Evolutionary conservation across 2,329 filamentous ascomycete genomes (phyloP).

Genomic region (Podosphaera xanthii): DNA sequence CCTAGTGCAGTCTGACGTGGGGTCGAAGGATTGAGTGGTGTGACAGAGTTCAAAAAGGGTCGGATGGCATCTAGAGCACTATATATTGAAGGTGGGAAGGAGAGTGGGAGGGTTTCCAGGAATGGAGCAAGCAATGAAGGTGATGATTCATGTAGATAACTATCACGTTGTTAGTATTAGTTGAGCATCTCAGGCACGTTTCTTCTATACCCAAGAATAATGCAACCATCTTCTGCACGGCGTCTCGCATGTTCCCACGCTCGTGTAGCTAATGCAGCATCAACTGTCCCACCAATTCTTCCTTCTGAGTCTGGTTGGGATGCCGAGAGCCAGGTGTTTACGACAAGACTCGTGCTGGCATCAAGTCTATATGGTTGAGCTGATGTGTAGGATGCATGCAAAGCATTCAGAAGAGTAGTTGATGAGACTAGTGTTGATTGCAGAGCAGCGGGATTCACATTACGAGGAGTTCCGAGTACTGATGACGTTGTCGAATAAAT

Average conservation of each 20-base stretch:
- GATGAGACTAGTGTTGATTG: constrained; percentile 69
- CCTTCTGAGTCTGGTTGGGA: constrained; percentile 46
- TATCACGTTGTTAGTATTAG: constrained; percentile 18
- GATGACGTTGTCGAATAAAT: constrained; percentile 47
- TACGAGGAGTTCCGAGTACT: constrained; percentile 32
- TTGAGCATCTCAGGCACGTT: not conserved
- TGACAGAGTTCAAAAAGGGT: constrained; percentile 72
- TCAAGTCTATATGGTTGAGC: constrained; percentile 71
- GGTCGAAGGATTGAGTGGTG: constrained; percentile 69
- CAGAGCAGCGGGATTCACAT: constrained; percentile 32
- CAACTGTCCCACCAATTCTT: constrained; percentile 52
- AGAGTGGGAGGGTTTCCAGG: constrained; percentile 55
- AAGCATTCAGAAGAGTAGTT: constrained; percentile 72
- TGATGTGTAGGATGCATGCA: constrained; percentile 72
- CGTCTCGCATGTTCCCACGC: constrained; percentile 94
- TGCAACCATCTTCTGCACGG: constrained; percentile 84
- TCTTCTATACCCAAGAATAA: constrained; percentile 54
- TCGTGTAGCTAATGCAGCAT: constrained; percentile 51
- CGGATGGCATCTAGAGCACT: constrained; percentile 60
- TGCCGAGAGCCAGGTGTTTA: constrained; percentile 88
- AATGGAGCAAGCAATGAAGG: constrained; percentile 71
- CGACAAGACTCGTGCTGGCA: constrained; percentile 70
- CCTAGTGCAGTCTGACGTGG: constrained; percentile 62
- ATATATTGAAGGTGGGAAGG: constrained; percentile 52
- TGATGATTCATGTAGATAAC: constrained; percentile 70